These are phyloP conservation scores for Fusarium staphyleae DNA, from an alignment of 2,329 filamentous ascomycete species.

Conservation along the genomic window DNA sequence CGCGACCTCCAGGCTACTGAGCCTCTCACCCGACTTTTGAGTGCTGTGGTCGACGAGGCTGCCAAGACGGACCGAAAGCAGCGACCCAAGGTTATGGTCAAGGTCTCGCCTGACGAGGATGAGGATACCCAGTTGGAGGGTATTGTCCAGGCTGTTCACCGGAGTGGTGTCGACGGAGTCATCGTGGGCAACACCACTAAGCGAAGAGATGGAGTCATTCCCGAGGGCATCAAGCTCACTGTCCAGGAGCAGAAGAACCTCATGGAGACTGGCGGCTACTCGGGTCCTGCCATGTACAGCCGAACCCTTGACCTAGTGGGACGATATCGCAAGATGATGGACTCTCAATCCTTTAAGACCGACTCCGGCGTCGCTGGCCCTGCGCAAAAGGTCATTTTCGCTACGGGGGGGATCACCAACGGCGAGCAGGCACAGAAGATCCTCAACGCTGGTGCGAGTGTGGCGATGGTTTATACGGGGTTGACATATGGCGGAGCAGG, in stretches of 20 bases:
- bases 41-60: slow-evolving; percentile 83
- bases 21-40: slow-evolving; percentile 81
- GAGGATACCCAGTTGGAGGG: slow-evolving; percentile 82
- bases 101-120: slow-evolving; percentile 96
- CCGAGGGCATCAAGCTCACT: slow-evolving; percentile 70
- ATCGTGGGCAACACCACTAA: slow-evolving; percentile 99
- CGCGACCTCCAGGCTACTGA: slow-evolving; percentile 85
- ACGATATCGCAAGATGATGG: slow-evolving; percentile 76
- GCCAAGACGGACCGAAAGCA: slow-evolving; percentile 70
- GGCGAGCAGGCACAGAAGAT: slow-evolving; percentile 83
- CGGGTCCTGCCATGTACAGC: slow-evolving; percentile 87
- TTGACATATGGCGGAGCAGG: slow-evolving; percentile 70
- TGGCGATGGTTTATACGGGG: slow-evolving; percentile 90
- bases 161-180: slow-evolving; percentile 88
- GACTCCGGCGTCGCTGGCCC: slow-evolving; percentile 45
- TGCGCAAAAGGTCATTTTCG: slow-evolving; percentile 82
- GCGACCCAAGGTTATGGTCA: slow-evolving; percentile 85
- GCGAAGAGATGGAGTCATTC: slow-evolving; percentile 73
- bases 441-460: slow-evolving; percentile 86
- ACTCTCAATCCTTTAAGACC: slow-evolving; percentile 52
- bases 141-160: slow-evolving; percentile 84
- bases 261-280: slow-evolving; percentile 85
- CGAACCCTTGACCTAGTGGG: slow-evolving; percentile 80
- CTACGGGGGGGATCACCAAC: slow-evolving; percentile 90
- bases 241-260: slow-evolving; percentile 71